A percentile compares a stretch with the other conserved stretches of the same genome.
Evolutionary conservation across 2,329 filamentous ascomycete species (phyloP).

Genomic region (Colletotrichum eremochloae): DNA sequence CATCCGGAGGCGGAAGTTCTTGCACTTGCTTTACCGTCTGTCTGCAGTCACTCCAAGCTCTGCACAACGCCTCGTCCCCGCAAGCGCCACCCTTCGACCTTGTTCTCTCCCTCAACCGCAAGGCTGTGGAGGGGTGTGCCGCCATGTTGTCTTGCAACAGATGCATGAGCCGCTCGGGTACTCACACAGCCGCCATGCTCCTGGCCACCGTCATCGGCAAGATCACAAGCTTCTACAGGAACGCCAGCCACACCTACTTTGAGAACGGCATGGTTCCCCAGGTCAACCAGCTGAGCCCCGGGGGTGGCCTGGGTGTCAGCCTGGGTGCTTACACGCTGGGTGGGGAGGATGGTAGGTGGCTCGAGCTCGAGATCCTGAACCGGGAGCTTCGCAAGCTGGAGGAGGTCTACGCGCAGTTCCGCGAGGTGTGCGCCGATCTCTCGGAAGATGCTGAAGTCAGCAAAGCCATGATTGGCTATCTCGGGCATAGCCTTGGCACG

Average conservation of each 20-base stretch:
- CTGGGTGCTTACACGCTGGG: slow-evolving; percentile 61
- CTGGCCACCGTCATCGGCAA: slow-evolving; percentile 64
- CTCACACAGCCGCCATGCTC: slow-evolving; percentile 62
- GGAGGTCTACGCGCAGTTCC: slow-evolving; percentile 60
- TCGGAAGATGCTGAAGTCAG: slow-evolving; percentile 59
- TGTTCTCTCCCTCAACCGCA: slow-evolving; percentile 60
- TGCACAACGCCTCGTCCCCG: slow-evolving; percentile 60
- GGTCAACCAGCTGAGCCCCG: slow-evolving; percentile 39
- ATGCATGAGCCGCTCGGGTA: slow-evolving; percentile 60
- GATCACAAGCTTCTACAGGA: slow-evolving; percentile 61
- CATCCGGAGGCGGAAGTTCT: slow-evolving; percentile 47
- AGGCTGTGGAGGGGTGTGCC: slow-evolving; percentile 63
- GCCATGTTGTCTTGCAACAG: slow-evolving; percentile 60
- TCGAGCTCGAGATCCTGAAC: slow-evolving; percentile 63
- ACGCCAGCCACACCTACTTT: slow-evolving; percentile 56
- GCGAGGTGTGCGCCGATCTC: slow-evolving; percentile 56
- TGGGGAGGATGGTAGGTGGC: slow-evolving; percentile 60
- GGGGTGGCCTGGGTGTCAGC: slow-evolving; percentile 53
- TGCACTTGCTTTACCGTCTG: slow-evolving; percentile 63
- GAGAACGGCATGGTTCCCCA: slow-evolving; percentile 46
- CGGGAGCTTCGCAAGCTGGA: slow-evolving; percentile 63
- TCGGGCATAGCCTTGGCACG: slow-evolving; percentile 58
- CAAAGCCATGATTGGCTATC: slow-evolving; percentile 60
- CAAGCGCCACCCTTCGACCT: slow-evolving; percentile 58
- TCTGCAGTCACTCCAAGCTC: slow-evolving; percentile 60